phyloP scores from a whole-genome alignment of 2,329 filamentous ascomycete genomes.

The Monosporascus sp. region DNA sequence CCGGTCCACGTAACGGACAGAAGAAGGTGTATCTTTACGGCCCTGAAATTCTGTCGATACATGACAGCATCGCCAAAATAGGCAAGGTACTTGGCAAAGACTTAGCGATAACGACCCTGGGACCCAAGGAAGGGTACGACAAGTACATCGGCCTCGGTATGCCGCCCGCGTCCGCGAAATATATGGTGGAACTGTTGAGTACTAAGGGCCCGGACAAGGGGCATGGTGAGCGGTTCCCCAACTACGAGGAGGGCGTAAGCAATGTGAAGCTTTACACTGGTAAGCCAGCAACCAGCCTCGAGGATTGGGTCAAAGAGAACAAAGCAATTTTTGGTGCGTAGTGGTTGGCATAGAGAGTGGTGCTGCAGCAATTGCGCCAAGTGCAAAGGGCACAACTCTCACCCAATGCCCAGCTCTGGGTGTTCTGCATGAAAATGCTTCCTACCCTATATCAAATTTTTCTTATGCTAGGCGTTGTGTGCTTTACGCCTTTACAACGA shows the following conservation, averaged over 20 bases:
- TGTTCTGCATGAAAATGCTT: background rate
- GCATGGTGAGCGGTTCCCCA: slow-evolving; percentile 1
- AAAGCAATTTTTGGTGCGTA: background rate
- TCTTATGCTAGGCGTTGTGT: background rate
- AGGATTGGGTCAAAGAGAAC: slow-evolving; percentile 3
- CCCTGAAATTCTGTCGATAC: slow-evolving; percentile 26
- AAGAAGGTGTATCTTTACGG: slow-evolving; percentile 32
- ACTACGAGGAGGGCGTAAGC: slow-evolving; percentile 2
- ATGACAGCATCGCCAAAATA: slow-evolving; percentile 24
- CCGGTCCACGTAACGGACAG: slow-evolving; percentile 22
- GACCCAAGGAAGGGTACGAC: background rate
- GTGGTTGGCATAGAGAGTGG: background rate
- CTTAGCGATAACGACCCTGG: background rate
- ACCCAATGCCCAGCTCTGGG: background rate
- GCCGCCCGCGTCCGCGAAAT: background rate
- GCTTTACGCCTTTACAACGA: background rate
- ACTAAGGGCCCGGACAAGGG: slow-evolving; percentile 2
- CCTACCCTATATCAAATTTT: background rate
- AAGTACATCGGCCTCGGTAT: background rate
- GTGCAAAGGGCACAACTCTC: background rate
- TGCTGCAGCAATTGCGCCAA: background rate
- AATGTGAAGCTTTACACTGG: slow-evolving; percentile 3
- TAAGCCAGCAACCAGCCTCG: slow-evolving; percentile 1
- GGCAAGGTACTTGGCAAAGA: slow-evolving; percentile 27
- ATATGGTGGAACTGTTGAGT: background rate